These are phyloP conservation scores for Plectosphaerella cucumerina DNA, from an alignment of 2,329 filamentous ascomycete genomes.

Conservation along the genomic window DNA sequence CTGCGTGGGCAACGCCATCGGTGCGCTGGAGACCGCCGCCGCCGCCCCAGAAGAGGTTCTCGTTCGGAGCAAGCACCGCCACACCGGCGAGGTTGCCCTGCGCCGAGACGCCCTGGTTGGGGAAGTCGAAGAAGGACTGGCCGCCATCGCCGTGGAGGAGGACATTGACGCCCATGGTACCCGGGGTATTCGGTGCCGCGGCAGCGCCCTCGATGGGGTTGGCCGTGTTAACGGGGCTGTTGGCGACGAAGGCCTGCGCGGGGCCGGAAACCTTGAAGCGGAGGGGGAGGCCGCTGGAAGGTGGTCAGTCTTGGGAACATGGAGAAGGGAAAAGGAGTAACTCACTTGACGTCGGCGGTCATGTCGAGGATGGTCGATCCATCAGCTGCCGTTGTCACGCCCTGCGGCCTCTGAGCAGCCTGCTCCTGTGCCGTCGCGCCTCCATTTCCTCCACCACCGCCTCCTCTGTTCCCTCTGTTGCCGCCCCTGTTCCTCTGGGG, in stretches of 20 bases:
- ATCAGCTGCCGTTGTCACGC: slow-evolving; percentile 42
- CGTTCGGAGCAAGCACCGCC: slow-evolving; percentile 48
- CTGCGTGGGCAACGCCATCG: slow-evolving; percentile 51
- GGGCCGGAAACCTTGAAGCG: slow-evolving; percentile 54
- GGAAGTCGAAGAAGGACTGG: slow-evolving; percentile 54
- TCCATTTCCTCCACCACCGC: slow-evolving; percentile 5
- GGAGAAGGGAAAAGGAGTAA: neutral
- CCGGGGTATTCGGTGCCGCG: slow-evolving; percentile 16
- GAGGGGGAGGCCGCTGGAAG: slow-evolving; percentile 42
- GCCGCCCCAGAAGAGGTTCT: slow-evolving; percentile 55
- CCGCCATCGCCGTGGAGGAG: slow-evolving; percentile 58
- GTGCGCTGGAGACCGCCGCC: slow-evolving; percentile 46
- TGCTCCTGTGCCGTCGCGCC: slow-evolving; percentile 21
- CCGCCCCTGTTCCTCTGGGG: slow-evolving; percentile 10
- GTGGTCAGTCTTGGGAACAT: slow-evolving; percentile 9
- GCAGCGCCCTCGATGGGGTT: slow-evolving; percentile 21
- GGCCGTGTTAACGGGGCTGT: slow-evolving; percentile 44
- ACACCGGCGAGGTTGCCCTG: slow-evolving; percentile 47
- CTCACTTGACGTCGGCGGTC: slow-evolving; percentile 49
- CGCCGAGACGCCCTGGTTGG: slow-evolving; percentile 42
- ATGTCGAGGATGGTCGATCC: slow-evolving; percentile 52
- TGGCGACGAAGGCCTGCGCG: slow-evolving; percentile 46
- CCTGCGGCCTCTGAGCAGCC: slow-evolving; percentile 24
- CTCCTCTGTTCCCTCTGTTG: slow-evolving; percentile 5
- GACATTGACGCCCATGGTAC: slow-evolving; percentile 48